Conservation (phyloP, 371 early-diverging fungal genomes). For the Saksenaea oblongispora region DNA sequence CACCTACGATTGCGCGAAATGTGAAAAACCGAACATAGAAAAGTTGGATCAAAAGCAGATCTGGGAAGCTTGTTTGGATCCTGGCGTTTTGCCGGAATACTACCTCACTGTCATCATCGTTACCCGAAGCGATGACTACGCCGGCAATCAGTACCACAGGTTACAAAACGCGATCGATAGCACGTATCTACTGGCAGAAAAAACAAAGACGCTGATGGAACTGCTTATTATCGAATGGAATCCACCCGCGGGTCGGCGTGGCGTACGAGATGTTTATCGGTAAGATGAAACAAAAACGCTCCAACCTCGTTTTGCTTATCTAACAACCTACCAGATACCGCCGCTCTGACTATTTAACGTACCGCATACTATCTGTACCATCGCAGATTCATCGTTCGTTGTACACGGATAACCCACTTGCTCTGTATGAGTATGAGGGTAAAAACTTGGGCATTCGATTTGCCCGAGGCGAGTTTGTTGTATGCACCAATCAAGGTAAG, state of each 20-base stretch:
- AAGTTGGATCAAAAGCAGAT: constrained; percentile 15
- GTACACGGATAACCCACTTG: constrained; percentile 11
- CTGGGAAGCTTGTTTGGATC: constrained; percentile 32
- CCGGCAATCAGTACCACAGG: constrained; percentile 34
- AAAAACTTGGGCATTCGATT: constrained; percentile 50
- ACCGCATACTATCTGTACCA: constrained; percentile 49
- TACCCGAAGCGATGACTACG: constrained; percentile 26
- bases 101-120: constrained; percentile 30
- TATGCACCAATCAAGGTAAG: constrained; percentile 47
- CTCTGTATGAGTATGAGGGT: constrained; percentile 43
- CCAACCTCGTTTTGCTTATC: background rate
- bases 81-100: constrained; percentile 25
- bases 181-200: constrained; percentile 40
- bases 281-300: constrained; percentile 5
- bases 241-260: constrained; percentile 30
- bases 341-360: constrained; percentile 35
- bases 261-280: constrained; percentile 38
- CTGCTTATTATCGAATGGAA: constrained; percentile 50
- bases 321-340: constrained; percentile 29
- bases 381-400: constrained; percentile 32
- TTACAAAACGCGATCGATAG: constrained; percentile 50
- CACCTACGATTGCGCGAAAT: constrained; percentile 20
- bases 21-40: constrained; percentile 15
- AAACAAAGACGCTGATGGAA: constrained; percentile 37
- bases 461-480: constrained; percentile 48